phyloP scores from a whole-genome alignment of 2,329 filamentous ascomycete species.

The Phialophora expanda region DNA sequence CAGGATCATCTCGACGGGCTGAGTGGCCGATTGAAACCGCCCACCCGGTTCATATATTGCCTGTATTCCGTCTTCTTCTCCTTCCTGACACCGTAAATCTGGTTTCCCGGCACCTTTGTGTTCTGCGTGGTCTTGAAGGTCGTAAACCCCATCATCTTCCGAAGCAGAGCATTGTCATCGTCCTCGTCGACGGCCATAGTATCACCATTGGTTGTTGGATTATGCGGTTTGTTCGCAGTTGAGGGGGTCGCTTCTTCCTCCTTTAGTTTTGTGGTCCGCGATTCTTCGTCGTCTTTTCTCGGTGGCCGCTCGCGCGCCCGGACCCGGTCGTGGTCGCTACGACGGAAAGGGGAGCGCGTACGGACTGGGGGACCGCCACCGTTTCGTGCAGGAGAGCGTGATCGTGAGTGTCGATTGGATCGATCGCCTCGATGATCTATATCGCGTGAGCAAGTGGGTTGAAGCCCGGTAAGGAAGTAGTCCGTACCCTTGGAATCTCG shows the following conservation, averaged over 20 bases:
- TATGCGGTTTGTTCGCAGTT: constrained; percentile 32
- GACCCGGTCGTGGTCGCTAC: constrained; percentile 33
- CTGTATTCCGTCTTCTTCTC: constrained; percentile 94
- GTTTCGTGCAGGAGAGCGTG: constrained; percentile 45
- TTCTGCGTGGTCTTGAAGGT: constrained; percentile 86
- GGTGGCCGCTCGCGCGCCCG: constrained; percentile 38
- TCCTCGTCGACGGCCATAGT: constrained; percentile 54
- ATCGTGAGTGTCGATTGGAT: constrained; percentile 38
- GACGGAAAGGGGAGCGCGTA: constrained; percentile 46
- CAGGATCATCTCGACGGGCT: constrained; percentile 50
- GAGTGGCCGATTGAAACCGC: constrained; percentile 58
- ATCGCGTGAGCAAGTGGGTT: constrained; percentile 20
- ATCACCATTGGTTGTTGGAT: constrained; percentile 34
- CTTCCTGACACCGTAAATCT: constrained; percentile 80
- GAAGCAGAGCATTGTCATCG: constrained; percentile 72
- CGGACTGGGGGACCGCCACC: constrained; percentile 45
- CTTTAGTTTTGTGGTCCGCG: constrained; percentile 40
- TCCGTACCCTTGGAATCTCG: constrained; percentile 49
- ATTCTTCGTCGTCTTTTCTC: constrained; percentile 43
- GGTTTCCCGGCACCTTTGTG: constrained; percentile 86
- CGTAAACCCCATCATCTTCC: constrained; percentile 87
- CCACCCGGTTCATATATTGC: constrained; percentile 80
- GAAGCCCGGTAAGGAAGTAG: constrained; percentile 9
- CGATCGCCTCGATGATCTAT: constrained; percentile 41
- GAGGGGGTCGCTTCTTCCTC: constrained; percentile 17